Conservation (phyloP, 1,284 basidiomycete species). For the Caloboletus firmus region DNA sequence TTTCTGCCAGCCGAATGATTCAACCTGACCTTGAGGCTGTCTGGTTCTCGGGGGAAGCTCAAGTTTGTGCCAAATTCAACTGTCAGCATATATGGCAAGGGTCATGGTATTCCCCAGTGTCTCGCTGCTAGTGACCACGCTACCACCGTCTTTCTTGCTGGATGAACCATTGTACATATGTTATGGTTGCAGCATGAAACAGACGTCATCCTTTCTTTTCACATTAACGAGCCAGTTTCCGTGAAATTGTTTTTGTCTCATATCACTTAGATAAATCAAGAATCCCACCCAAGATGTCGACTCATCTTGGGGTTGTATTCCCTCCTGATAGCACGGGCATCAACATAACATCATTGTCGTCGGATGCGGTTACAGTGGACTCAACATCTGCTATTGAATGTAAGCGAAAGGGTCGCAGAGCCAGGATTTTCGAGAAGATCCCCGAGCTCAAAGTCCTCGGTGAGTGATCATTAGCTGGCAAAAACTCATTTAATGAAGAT, state of each 20-base stretch:
- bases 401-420: slow-evolving; percentile 21
- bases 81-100: neutral
- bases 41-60: neutral
- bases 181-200: neutral
- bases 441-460: slow-evolving; percentile 9
- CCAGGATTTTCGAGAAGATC: slow-evolving; percentile 25
- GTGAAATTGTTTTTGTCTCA: neutral
- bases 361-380: slow-evolving; percentile 31
- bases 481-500: slow-evolving; percentile 9
- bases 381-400: slow-evolving; percentile 30
- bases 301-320: neutral
- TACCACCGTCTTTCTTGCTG: neutral
- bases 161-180: neutral
- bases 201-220: neutral
- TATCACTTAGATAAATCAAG: slow-evolving; percentile 1
- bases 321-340: neutral
- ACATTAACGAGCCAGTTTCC: neutral
- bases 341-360: slow-evolving; percentile 13
- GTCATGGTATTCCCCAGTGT: neutral
- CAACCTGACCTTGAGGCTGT: neutral
- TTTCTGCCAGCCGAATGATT: neutral
- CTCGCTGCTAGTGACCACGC: neutral
- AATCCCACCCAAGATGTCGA: neutral
- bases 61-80: neutral
- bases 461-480: slow-evolving; percentile 4